Evolutionary conservation across 2,329 filamentous ascomycete genomes (phyloP).

Genomic region (Penicillium vulpinum): DNA sequence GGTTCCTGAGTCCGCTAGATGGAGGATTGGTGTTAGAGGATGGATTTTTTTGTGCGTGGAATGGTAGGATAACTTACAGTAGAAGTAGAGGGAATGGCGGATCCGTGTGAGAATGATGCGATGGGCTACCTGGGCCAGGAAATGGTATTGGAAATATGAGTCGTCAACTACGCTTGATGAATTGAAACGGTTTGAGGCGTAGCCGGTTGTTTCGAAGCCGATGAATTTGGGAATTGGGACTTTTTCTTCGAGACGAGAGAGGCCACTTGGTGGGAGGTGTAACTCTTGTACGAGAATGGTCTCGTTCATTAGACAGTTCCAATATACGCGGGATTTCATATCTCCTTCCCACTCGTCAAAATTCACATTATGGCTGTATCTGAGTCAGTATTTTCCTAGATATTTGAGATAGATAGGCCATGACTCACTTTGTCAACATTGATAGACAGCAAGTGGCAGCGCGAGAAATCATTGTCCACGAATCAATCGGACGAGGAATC

Average conservation of each 20-base stretch:
- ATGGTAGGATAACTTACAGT: slow-evolving; percentile 34
- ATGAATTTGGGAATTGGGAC: slow-evolving; percentile 57
- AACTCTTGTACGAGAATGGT: slow-evolving; percentile 58
- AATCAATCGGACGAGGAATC: slow-evolving; percentile 54
- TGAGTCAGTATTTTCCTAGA: slow-evolving; percentile 15
- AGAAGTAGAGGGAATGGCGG: slow-evolving; percentile 53
- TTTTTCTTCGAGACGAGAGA: slow-evolving; percentile 53
- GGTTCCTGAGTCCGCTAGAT: slow-evolving; percentile 42
- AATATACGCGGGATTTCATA: slow-evolving; percentile 58
- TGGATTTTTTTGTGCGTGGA: background rate
- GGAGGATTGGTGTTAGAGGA: background rate
- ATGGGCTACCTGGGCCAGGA: slow-evolving; percentile 58
- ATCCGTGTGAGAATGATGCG: slow-evolving; percentile 57
- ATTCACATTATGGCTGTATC: slow-evolving; percentile 39
- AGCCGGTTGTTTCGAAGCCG: slow-evolving; percentile 41
- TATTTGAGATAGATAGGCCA: background rate
- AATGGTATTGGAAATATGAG: slow-evolving; percentile 59
- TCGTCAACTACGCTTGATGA: slow-evolving; percentile 49
- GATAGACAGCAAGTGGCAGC: slow-evolving; percentile 53
- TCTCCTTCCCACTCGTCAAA: slow-evolving; percentile 56
- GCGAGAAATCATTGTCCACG: slow-evolving; percentile 55
- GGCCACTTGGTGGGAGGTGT: slow-evolving; percentile 52
- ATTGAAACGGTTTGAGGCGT: slow-evolving; percentile 32
- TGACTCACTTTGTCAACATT: slow-evolving; percentile 46
- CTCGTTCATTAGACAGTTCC: slow-evolving; percentile 58